Percentiles rank a stretch among this genome's conserved stretches.
These are phyloP conservation scores for Thalassiosira profunda DNA, from an alignment of 108 stramenopile species.

Conservation along the genomic window DNA sequence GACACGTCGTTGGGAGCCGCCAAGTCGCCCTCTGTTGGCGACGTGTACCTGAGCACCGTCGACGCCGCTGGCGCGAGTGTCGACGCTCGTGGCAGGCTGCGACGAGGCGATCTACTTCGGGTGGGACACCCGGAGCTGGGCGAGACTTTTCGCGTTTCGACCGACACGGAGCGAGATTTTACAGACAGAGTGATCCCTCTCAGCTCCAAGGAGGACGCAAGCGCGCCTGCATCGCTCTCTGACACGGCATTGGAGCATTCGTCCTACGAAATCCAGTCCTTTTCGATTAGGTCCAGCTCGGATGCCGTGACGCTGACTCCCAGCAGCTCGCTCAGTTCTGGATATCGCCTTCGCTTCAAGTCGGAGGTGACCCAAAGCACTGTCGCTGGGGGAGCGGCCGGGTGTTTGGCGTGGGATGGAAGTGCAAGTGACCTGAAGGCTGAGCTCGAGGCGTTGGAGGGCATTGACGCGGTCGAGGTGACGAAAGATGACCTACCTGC, in stretches of 20 bases:
- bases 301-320: conserved; percentile 38
- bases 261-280: conserved; percentile 78
- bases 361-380: conserved; percentile 43
- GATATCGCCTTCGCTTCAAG: conserved; percentile 56
- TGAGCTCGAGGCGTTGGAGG: conserved; percentile 63
- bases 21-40: conserved; percentile 56
- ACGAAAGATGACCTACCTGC: conserved; percentile 23
- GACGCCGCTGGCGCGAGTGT: conserved; percentile 34
- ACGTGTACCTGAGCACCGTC: conserved; percentile 53
- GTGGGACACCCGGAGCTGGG: conserved; percentile 73
- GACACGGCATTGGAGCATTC: conserved; percentile 46
- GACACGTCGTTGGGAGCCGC: conserved; percentile 73
- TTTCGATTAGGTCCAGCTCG: conserved; percentile 36
- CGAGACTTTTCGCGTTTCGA: conserved; percentile 73
- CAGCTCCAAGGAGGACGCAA: conserved; percentile 43
- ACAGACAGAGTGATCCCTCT: conserved; percentile 48
- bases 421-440: conserved; percentile 37
- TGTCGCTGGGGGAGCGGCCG: conserved; percentile 44
- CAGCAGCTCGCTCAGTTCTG: conserved; percentile 34
- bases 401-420: conserved; percentile 58
- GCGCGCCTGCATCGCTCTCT: conserved; percentile 50
- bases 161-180: conserved; percentile 37
- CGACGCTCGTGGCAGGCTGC: conserved; percentile 43
- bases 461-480: conserved; percentile 57
- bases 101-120: conserved; percentile 68